Base-by-base conservation (phyloP, 805 yeast species). In the Suhomyces tanzawaensis region DNA sequence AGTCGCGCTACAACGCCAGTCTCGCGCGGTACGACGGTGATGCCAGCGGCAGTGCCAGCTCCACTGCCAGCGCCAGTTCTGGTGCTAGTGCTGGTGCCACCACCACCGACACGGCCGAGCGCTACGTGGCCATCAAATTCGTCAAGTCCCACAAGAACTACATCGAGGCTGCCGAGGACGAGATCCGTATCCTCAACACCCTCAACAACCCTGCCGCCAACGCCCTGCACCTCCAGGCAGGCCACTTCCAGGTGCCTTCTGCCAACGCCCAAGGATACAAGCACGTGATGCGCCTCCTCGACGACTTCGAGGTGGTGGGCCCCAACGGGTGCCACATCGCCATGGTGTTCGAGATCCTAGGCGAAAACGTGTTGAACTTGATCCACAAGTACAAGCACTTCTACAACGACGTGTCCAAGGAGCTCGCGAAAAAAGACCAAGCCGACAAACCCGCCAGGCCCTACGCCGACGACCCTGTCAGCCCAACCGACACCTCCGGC, bases 301-400 rank as follows among this genome's bases (percentile, higher is more conserved):
- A 80, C 52, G 71, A 77, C 49, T 80, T 80, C 51, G 60, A 66
- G 15, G 77, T 78, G 42, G 40, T 46, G 3, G 86, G 86, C 3
- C 84, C 84, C 7, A 72, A 80, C 51, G 86, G 86, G 1, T 68
- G 62, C 18, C 86, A 80, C 51, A 71, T 79, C 19, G 77, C 82
- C 53, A 78, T 80, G 82, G 82, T 77, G 3, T 77, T 80, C 43
- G 85, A 80, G 58, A 76, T 80, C 1, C 56, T 80, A 29, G 85
- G 85, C 14, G 84, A 80, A 48, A 79, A 74, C 49, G 60, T 79
- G 51, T 56, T 77, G 35, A 74, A 72, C 37, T 58, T 79, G 37
- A 58, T 77, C 34, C 60, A 72, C 29, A 64, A 78, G 27, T 78
- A 71, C 53, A 73, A 62, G 45, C 55, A 67, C 39, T 59, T 58